A percentile compares a stretch with the other conserved stretches of the same genome.
phyloP scores from a whole-genome alignment of 1,284 basidiomycete genomes.

The Sutorius eximius region DNA sequence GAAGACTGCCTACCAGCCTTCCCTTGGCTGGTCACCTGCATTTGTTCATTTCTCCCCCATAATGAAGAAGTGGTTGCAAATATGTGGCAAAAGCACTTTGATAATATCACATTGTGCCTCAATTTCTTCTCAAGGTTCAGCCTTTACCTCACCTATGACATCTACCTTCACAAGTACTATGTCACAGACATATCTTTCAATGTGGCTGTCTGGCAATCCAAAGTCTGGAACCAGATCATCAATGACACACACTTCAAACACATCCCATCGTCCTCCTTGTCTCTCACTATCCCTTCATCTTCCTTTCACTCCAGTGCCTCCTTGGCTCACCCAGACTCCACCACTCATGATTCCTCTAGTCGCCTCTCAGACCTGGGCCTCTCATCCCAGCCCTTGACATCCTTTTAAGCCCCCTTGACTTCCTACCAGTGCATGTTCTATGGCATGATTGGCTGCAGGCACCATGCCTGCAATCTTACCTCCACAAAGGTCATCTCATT shows the following conservation, averaged over 20 bases:
- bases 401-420: too few species aligned
- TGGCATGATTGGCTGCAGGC: background rate
- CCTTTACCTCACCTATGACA: background rate
- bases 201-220: background rate
- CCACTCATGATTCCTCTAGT: too few species aligned
- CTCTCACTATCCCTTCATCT: rapidly evolving
- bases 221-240: background rate
- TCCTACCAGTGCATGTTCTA: background rate
- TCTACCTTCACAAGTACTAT: background rate
- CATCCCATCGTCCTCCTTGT: background rate
- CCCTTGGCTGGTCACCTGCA: too few species aligned
- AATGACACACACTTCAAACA: background rate
- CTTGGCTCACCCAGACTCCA: too few species aligned
- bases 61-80: background rate
- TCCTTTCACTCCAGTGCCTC: background rate
- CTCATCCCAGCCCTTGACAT: too few species aligned
- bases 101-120: rapidly evolving
- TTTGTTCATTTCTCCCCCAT: background rate
- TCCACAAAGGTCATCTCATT: background rate
- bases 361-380: too few species aligned
- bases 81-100: slow-evolving; percentile 7
- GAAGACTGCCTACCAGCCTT: too few species aligned
- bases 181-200: background rate
- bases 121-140: background rate
- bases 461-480: background rate